Evolutionary conservation across 2,329 filamentous ascomycete species (phyloP).

Genomic region (Arthrobotrys iridis): DNA sequence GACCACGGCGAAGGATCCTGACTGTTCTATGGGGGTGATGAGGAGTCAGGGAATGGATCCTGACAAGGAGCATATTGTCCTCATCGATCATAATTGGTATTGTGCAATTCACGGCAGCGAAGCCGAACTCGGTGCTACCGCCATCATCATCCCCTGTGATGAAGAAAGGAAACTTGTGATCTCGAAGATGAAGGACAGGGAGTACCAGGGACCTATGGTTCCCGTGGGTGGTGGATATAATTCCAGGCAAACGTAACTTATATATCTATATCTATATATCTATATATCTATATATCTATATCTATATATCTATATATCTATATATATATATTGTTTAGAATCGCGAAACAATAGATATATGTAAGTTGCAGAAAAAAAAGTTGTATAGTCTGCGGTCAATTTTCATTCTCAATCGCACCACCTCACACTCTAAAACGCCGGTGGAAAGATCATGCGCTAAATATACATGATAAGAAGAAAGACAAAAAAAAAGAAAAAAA

Average conservation of each 20-base stretch:
- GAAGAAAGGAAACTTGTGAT: neutral
- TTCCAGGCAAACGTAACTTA: too few relatives aligned
- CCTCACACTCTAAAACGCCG: conserved; percentile 34
- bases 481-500: too few relatives aligned
- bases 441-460: conserved; percentile 31
- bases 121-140: neutral
- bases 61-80: neutral
- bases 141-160: neutral
- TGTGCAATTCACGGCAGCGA: neutral
- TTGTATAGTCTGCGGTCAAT: too few relatives aligned
- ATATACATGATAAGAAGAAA: conserved; percentile 26
- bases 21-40: neutral
- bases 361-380: too few relatives aligned
- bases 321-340: too few relatives aligned
- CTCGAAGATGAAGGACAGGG: neutral
- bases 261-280: too few relatives aligned
- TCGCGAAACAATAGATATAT: too few relatives aligned
- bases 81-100: neutral
- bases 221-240: too few relatives aligned
- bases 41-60: neutral
- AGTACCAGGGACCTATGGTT: too few relatives aligned
- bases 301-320: too few relatives aligned
- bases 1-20: neutral
- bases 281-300: too few relatives aligned
- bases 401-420: neutral